Evolutionary conservation across 2,329 filamentous ascomycete species (phyloP).

Genomic region (Ophiosphaerella korrae): DNA sequence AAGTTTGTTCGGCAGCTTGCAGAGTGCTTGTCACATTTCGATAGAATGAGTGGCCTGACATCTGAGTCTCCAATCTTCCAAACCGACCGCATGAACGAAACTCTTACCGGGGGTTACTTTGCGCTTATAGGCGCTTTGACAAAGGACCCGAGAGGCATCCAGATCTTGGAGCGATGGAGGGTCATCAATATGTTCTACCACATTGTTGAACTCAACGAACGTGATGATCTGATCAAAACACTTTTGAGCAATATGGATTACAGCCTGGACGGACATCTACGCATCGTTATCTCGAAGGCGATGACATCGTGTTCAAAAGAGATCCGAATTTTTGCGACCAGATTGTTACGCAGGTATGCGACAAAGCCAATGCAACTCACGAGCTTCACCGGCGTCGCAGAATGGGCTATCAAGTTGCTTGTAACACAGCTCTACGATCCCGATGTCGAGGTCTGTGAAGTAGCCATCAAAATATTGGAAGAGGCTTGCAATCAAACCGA

Average conservation of each 20-base stretch:
- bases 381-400: slow-evolving; percentile 67
- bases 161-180: slow-evolving; percentile 92
- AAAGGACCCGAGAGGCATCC: slow-evolving; percentile 78
- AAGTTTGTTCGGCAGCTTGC: slow-evolving; percentile 93
- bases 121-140: slow-evolving; percentile 88
- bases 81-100: slow-evolving; percentile 79
- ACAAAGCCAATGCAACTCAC: slow-evolving; percentile 59
- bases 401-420: slow-evolving; percentile 95
- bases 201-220: slow-evolving; percentile 87
- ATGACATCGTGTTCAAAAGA: slow-evolving; percentile 89
- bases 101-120: slow-evolving; percentile 91
- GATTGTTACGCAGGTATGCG: slow-evolving; percentile 84
- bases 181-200: slow-evolving; percentile 99
- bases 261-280: slow-evolving; percentile 79
- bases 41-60: slow-evolving; percentile 75
- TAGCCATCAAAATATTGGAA: slow-evolving; percentile 95
- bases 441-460: slow-evolving; percentile 93
- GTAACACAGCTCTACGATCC: slow-evolving; percentile 98
- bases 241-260: slow-evolving; percentile 93
- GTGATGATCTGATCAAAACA: slow-evolving; percentile 87
- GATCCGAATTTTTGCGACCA: slow-evolving; percentile 88
- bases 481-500: slow-evolving; percentile 93
- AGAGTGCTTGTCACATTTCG: slow-evolving; percentile 93
- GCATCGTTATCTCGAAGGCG: slow-evolving; percentile 91
- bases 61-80: slow-evolving; percentile 91